phyloP scores from a whole-genome alignment of 1,284 basidiomycete genomes.

The Cutaneotrichosporon daszewskae region DNA sequence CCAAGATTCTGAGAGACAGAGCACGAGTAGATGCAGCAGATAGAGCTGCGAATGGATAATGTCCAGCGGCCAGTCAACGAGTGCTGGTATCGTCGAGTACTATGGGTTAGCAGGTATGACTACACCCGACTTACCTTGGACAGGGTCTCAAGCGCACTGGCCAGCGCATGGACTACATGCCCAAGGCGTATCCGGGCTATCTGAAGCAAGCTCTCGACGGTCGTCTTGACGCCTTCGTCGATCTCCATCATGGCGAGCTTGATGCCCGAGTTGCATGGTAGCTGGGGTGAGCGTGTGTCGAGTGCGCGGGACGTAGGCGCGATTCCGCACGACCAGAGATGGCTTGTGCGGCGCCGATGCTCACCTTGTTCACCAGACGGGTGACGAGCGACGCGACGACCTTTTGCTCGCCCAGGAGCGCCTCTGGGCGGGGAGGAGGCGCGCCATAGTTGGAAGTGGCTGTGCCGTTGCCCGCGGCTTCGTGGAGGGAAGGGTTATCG shows the following conservation, averaged over 20 bases:
- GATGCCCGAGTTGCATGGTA: slow-evolving; percentile 77
- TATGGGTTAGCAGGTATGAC: slow-evolving; percentile 45
- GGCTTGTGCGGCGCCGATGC: too few species aligned
- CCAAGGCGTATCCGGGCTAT: slow-evolving; percentile 68
- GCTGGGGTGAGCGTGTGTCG: slow-evolving; percentile 51
- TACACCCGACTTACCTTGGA: slow-evolving; percentile 58
- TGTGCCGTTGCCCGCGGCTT: slow-evolving; percentile 5
- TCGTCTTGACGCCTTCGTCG: slow-evolving; percentile 65
- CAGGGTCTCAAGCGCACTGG: slow-evolving; percentile 67
- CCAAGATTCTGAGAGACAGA: slow-evolving; percentile 74
- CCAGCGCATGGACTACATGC: slow-evolving; percentile 70
- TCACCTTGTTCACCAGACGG: slow-evolving; percentile 39
- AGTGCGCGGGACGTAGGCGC: too few species aligned
- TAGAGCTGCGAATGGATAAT: slow-evolving; percentile 85
- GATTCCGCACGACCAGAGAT: too few species aligned
- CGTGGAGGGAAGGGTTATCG: slow-evolving; percentile 16
- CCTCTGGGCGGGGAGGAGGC: slow-evolving; percentile 9
- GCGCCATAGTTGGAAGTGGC: slow-evolving; percentile 1
- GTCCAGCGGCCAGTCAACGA: slow-evolving; percentile 56
- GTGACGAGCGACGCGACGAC: slow-evolving; percentile 32
- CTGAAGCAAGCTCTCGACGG: slow-evolving; percentile 70
- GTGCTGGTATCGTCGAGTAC: slow-evolving; percentile 30
- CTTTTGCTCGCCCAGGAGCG: slow-evolving; percentile 30
- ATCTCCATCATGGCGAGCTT: slow-evolving; percentile 65
- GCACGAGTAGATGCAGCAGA: slow-evolving; percentile 72